Percentiles rank a stretch among this genome's conserved stretches.
Conservation (phyloP, 2,329 filamentous ascomycete species). For the Blastomyces percursus region DNA sequence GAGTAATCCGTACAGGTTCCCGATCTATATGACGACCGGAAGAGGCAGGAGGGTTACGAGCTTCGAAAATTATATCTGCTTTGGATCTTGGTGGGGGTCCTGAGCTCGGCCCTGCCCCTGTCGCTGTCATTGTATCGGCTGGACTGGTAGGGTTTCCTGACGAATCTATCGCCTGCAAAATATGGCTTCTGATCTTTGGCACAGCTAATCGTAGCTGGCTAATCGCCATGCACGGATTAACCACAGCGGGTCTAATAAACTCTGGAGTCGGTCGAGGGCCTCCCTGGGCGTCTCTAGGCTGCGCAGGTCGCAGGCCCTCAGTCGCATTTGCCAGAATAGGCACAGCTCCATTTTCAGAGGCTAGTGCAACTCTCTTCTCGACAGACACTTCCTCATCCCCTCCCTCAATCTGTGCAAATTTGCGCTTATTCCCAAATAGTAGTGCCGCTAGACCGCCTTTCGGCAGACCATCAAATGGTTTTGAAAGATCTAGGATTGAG, state of each 20-base stretch:
- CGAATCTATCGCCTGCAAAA: conserved; percentile 65
- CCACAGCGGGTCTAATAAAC: conserved; percentile 74
- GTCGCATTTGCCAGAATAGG: conserved; percentile 65
- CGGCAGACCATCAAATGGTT: conserved; percentile 85
- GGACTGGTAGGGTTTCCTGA: conserved; percentile 35
- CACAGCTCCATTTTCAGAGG: conserved; percentile 55
- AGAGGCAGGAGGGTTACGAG: conserved; percentile 61
- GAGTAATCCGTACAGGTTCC: conserved; percentile 74
- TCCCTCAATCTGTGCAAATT: conserved; percentile 59
- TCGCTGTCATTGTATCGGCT: conserved; percentile 5
- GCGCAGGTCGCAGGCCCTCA: conserved; percentile 67
- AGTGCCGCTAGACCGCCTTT: conserved; percentile 78
- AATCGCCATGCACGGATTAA: conserved; percentile 69
- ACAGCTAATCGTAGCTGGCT: conserved; percentile 80
- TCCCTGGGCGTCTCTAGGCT: conserved; percentile 38
- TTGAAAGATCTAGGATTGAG: conserved; percentile 77
- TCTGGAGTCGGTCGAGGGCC: conserved; percentile 63
- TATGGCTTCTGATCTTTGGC: conserved; percentile 71
- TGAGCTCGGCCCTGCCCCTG: conserved; percentile 19
- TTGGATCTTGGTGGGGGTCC: conserved; percentile 39
- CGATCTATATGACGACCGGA: conserved; percentile 52
- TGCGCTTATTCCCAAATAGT: conserved; percentile 87
- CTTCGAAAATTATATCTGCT: conserved; percentile 73
- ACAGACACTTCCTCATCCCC: conserved; percentile 55
- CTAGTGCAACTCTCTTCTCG: conserved; percentile 48